These are phyloP conservation scores for Cutaneotrichosporon sp. DNA, from an alignment of 1,284 basidiomycete species.

Conservation along the genomic window DNA sequence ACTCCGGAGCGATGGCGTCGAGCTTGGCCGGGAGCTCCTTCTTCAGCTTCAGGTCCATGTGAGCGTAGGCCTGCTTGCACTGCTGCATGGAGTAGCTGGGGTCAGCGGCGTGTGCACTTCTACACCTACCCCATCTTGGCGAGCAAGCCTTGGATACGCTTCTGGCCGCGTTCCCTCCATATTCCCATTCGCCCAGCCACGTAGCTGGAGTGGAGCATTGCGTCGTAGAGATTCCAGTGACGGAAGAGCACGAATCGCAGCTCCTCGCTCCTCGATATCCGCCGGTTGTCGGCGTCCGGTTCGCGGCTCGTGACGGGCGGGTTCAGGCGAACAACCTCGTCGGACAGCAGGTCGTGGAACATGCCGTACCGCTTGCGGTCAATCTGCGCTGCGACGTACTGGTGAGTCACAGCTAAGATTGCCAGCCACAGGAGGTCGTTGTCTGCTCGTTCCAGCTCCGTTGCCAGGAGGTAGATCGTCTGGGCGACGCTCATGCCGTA, in stretches of 20 bases:
- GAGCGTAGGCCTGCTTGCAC: constrained; percentile 87
- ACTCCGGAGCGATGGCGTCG: constrained; percentile 89
- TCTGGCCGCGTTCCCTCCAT: constrained; percentile 92
- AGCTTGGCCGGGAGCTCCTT: constrained; percentile 77
- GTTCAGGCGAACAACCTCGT: constrained; percentile 88
- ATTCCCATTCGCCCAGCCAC: constrained; percentile 92
- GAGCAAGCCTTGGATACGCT: constrained; percentile 82
- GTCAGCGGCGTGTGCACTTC: background rate
- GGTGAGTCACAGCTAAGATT: constrained; percentile 89
- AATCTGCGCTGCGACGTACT: constrained; percentile 85
- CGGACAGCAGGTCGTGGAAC: constrained; percentile 73
- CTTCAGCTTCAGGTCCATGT: constrained; percentile 97
- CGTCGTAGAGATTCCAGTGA: constrained; percentile 97
- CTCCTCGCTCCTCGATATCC: constrained; percentile 78
- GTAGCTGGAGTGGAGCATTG: constrained; percentile 97
- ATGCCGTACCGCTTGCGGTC: constrained; percentile 82
- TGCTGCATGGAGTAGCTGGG: constrained; percentile 85
- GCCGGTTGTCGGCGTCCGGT: constrained; percentile 67
- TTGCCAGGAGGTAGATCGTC: constrained; percentile 87
- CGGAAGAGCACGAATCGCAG: constrained; percentile 91
- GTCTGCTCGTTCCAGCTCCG: constrained; percentile 82
- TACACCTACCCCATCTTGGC: constrained; percentile 94
- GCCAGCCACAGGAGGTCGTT: constrained; percentile 95
- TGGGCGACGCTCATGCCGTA: constrained; percentile 87
- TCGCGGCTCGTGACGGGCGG: constrained; percentile 52